Percentiles rank a stretch among this genome's conserved stretches.
phyloP scores from a whole-genome alignment of 805 yeast species.

The Lachancea mirantina region DNA sequence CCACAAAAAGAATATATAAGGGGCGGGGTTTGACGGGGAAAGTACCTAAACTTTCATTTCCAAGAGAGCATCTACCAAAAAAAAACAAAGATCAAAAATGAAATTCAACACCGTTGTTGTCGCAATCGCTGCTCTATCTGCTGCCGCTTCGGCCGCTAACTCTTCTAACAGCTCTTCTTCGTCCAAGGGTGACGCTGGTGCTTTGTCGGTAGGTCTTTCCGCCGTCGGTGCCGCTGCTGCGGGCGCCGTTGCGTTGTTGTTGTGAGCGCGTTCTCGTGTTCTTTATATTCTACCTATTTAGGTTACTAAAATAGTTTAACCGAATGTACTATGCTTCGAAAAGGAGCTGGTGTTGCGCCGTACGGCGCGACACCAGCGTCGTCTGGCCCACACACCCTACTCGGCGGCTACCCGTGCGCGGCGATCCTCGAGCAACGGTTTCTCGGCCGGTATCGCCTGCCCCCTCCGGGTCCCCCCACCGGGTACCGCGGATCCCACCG shows the following conservation, averaged over 20 bases:
- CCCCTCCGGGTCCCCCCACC: background rate
- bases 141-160: slow-evolving; percentile 14
- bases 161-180: slow-evolving; percentile 15
- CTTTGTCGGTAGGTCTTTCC: slow-evolving; percentile 14
- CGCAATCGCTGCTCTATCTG: slow-evolving; percentile 19
- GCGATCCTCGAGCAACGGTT: background rate
- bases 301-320: background rate
- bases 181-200: slow-evolving; percentile 15
- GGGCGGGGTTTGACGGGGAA: no score
- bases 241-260: slow-evolving; percentile 25
- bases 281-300: background rate
- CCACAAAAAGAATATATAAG: no score
- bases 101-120: slow-evolving; percentile 20
- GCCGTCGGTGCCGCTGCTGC: slow-evolving; percentile 26
- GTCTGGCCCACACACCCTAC: background rate
- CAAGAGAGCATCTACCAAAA: no score
- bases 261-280: slow-evolving; percentile 8
- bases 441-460: no score
- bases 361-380: background rate
- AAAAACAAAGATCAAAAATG: slow-evolving; percentile 12
- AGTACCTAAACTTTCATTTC: no score
- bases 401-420: background rate
- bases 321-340: background rate
- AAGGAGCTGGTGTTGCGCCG: background rate
- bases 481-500: background rate